Evolutionary conservation across 2,329 filamentous ascomycete genomes (phyloP).

Genomic region (Paecilomyces sp.): DNA sequence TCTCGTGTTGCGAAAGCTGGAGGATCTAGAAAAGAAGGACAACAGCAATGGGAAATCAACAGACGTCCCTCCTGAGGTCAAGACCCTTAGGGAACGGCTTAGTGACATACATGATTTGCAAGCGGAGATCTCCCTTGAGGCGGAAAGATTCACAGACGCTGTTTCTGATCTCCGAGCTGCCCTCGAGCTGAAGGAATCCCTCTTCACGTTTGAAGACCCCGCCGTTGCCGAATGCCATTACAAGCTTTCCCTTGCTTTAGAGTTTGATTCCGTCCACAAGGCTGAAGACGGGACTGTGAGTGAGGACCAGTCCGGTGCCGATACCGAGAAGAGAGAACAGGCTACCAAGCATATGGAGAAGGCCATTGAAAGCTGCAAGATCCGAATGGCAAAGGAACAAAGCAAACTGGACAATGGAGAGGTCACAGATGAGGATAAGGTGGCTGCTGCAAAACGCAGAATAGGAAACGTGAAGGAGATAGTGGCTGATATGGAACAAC

Average conservation of each 20-base stretch:
- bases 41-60: conserved; percentile 44
- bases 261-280: conserved; percentile 69
- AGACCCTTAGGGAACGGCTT: conserved; percentile 72
- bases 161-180: conserved; percentile 74
- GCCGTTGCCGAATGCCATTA: conserved; percentile 91
- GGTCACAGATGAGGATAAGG: conserved; percentile 34
- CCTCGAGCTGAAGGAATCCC: conserved; percentile 67
- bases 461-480: conserved; percentile 56
- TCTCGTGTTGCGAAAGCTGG: conserved; percentile 51
- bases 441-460: conserved; percentile 34
- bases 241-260: conserved; percentile 89
- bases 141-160: conserved; percentile 85
- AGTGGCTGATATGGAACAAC: conserved; percentile 54
- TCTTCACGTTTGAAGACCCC: conserved; percentile 74
- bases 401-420: conserved; percentile 30
- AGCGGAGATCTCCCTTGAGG: conserved; percentile 94
- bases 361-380: conserved; percentile 52
- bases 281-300: conserved; percentile 34
- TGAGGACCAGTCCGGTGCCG: conserved; percentile 33
- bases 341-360: conserved; percentile 53
- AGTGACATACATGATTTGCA: conserved; percentile 92
- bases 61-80: conserved; percentile 31
- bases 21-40: conserved; percentile 37
- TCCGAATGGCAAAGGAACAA: conserved; percentile 49
- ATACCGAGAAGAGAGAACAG: conserved; percentile 51